These are phyloP conservation scores for Tylopilus rubrobrunneus DNA, from an alignment of 768 basidiomycete species.

Conservation along the genomic window DNA sequence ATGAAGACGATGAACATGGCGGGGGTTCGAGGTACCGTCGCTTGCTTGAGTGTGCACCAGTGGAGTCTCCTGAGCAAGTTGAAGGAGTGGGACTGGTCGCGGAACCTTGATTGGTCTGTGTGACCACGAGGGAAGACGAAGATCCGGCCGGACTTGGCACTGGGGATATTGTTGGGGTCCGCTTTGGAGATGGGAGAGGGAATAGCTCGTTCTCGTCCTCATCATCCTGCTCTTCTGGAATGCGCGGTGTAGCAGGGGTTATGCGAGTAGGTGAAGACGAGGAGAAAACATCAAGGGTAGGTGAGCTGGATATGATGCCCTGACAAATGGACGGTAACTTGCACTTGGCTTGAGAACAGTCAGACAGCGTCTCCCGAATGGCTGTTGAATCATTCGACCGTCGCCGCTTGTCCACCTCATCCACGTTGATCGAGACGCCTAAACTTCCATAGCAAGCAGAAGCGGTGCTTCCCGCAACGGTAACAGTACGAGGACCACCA, in stretches of 20 bases:
- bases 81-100: conserved; percentile 15
- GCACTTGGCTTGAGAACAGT: neutral
- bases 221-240: conserved; percentile 37
- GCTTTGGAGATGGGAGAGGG: conserved; percentile 55
- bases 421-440: conserved; percentile 47
- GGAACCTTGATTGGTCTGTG: neutral
- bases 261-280: conserved; percentile 12
- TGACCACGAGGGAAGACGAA: conserved; percentile 18
- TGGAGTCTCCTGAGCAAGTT: conserved; percentile 14
- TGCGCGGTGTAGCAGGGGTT: conserved; percentile 4
- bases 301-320: neutral
- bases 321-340: neutral
- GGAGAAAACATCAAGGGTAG: neutral
- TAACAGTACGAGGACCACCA: conserved; percentile 30
- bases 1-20: conserved; percentile 18
- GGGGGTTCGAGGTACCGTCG: conserved; percentile 22
- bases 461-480: conserved; percentile 30
- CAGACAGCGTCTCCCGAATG: neutral
- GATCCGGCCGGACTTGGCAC: conserved; percentile 33
- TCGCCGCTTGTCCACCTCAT: conserved; percentile 61
- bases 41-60: neutral
- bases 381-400: conserved; percentile 37
- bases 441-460: conserved; percentile 19
- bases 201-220: conserved; percentile 57
- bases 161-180: conserved; percentile 46